Conservation (phyloP, 1,284 basidiomycete genomes). For the Coriolopsis trogii region DNA sequence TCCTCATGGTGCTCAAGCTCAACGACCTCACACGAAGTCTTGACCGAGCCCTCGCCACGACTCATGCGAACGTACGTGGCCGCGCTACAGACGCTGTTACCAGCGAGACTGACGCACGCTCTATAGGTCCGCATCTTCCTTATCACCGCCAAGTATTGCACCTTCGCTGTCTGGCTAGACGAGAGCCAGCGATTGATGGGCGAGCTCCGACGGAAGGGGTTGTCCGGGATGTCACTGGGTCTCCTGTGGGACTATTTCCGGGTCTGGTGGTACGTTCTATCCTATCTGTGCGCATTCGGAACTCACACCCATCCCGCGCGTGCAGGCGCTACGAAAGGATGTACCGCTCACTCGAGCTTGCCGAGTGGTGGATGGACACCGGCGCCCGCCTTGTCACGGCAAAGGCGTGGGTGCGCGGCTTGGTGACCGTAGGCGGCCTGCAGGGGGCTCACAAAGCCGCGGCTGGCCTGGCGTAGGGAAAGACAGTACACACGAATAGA, state of each 20-base stretch:
- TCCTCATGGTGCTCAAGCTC: slow-evolving; percentile 88
- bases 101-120: background rate
- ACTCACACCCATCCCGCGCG: slow-evolving; percentile 4
- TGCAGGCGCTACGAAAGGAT: slow-evolving; percentile 60
- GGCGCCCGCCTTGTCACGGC: slow-evolving; percentile 63
- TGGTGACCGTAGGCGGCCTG: slow-evolving; percentile 54
- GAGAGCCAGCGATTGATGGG: slow-evolving; percentile 61
- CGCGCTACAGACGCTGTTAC: background rate
- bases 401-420: slow-evolving; percentile 68
- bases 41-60: slow-evolving; percentile 74
- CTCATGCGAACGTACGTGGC: slow-evolving; percentile 63
- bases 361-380: slow-evolving; percentile 70
- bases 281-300: slow-evolving; percentile 6
- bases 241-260: slow-evolving; percentile 57
- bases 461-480: slow-evolving; percentile 53
- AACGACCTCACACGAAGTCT: slow-evolving; percentile 83
- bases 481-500: slow-evolving; percentile 11
- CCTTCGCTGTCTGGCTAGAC: slow-evolving; percentile 82
- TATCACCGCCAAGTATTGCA: slow-evolving; percentile 91
- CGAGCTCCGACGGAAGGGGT: slow-evolving; percentile 50
- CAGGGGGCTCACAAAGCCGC: slow-evolving; percentile 70
- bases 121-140: slow-evolving; percentile 82
- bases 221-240: slow-evolving; percentile 47
- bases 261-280: slow-evolving; percentile 63
- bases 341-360: slow-evolving; percentile 51